Base-by-base conservation (phyloP, 2,329 filamentous ascomycete genomes). In the Diplodia seriata region DNA sequence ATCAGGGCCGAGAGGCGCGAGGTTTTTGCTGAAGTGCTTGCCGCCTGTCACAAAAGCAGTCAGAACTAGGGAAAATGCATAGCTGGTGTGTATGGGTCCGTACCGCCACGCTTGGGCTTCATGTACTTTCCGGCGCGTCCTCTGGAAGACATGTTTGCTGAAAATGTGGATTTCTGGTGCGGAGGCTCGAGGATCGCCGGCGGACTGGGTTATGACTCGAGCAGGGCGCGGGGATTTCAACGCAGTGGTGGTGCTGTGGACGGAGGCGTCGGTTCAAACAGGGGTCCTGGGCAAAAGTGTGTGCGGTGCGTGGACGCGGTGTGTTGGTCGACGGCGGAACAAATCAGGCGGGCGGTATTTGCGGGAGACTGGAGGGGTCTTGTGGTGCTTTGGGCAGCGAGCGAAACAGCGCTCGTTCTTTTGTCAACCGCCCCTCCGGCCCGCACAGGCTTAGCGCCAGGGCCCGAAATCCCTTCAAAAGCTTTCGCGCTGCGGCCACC, bases 111-210 rank as follows among this genome's bases (percentile, higher is more conserved):
- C 74, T 92, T 93, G 73, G 91, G 93, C 85, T 97, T 98, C 84
- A 89, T 91, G 81, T 94, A 97, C 83, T 98, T 98, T 81, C 94
- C 93, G 75, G 91, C 93, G 77, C 94, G 91, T 74, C 92, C 93
- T 78, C 93, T 79, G 73, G 80, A 79, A 79, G 85, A 85, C 81
- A 84, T 86, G 66, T n/a, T 63, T 63, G 66, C 57, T 68, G 23
- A 38, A 40, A 38, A 20, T 66, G 57, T 68, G 50, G 51, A 53
- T 43, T 29, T 57, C 29, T 26, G 50, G 20, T 33, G 68, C 62
- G 51, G 47, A 63, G 29, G 9, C 18, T 67, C 18, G n/a, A n/a
- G 4, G 56, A 64, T 51, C 33, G 33, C 43, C 62, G 33, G 23
- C 36, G 50, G 12, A 9, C 12, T 65, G 20, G 26, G 8, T 38